phyloP scores from a whole-genome alignment of 2,329 filamentous ascomycete species.

The Colletotrichum somersetense region DNA sequence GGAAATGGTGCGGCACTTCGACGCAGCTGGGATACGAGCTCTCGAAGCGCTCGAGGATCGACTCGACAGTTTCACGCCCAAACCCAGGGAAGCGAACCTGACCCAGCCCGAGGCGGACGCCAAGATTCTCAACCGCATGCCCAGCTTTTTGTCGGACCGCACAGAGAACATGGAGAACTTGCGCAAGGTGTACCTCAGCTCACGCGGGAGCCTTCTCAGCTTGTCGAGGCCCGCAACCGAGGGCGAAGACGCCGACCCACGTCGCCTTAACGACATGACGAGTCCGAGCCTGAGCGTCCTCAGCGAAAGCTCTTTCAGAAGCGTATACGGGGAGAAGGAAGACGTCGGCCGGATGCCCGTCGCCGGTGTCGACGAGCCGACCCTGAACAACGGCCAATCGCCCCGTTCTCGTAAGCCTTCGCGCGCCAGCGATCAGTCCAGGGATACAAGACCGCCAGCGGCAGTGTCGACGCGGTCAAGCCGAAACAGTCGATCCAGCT shows the following conservation, averaged over 20 bases:
- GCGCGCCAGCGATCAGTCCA: conserved; percentile 4
- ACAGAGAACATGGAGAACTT: conserved; percentile 72
- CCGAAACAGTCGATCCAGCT: conserved; percentile 46
- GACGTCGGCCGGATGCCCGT: conserved; percentile 45
- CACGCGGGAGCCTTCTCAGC: conserved; percentile 62
- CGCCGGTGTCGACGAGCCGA: conserved; percentile 48
- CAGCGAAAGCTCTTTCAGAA: conserved; percentile 76
- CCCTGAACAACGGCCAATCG: conserved; percentile 48
- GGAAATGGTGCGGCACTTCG: conserved; percentile 65
- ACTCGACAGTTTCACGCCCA: conserved; percentile 27
- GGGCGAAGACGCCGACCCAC: conserved; percentile 51
- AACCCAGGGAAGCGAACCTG: conserved; percentile 42
- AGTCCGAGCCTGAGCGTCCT: conserved; percentile 74
- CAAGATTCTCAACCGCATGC: conserved; percentile 67
- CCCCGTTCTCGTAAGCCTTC: conserved; percentile 30
- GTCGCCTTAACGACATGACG: conserved; percentile 54
- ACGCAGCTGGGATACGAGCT: conserved; percentile 55
- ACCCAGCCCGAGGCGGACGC: conserved; percentile 48
- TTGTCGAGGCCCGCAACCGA: conserved; percentile 62
- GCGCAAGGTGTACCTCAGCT: conserved; percentile 69
- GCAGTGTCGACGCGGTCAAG: background rate
- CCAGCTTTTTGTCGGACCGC: conserved; percentile 72
- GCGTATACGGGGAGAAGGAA: conserved; percentile 69
- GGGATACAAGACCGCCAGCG: background rate
- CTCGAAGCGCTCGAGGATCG: conserved; percentile 49